These are phyloP conservation scores for Podaxis mareebaensis DNA, from an alignment of 768 basidiomycete genomes.

Conservation along the genomic window DNA sequence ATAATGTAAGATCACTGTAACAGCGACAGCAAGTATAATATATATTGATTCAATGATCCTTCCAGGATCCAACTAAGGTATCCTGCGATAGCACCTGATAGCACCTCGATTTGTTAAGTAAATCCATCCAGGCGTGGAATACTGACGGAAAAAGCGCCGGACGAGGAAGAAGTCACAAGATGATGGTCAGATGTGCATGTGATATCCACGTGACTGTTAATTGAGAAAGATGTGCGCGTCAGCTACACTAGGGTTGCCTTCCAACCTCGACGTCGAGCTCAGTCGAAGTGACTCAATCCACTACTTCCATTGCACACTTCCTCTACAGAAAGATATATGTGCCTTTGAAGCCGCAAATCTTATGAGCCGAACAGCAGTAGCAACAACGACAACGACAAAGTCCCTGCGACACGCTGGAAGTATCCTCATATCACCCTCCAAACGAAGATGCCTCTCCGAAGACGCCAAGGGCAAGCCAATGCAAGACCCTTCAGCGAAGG, in stretches of 20 bases:
- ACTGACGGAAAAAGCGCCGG: not conserved
- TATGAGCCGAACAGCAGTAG: constrained; percentile 18
- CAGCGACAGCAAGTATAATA: too few relatives aligned
- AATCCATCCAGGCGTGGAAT: too few relatives aligned
- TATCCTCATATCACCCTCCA: constrained; percentile 18
- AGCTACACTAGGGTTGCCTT: not conserved
- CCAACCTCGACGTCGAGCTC: not conserved
- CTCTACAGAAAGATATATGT: not conserved
- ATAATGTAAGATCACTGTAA: too few relatives aligned
- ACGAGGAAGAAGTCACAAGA: not conserved
- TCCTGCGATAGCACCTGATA: too few relatives aligned
- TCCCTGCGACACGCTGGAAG: not conserved
- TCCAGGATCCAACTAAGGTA: too few relatives aligned
- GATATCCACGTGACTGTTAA: not conserved
- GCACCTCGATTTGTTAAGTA: too few relatives aligned
- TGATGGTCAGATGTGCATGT: not conserved
- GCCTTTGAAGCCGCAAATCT: not conserved
- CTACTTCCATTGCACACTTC: not conserved
- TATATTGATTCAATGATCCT: too few relatives aligned
- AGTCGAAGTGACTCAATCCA: not conserved
- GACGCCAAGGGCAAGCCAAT: not conserved
- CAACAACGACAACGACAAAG: constrained; percentile 9
- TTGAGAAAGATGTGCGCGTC: not conserved
- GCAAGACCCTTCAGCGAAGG: constrained; percentile 19
- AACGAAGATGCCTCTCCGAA: constrained; percentile 11